phyloP scores from a whole-genome alignment of 495 filamentous ascomycete species.

The Tuber calosporum region DNA sequence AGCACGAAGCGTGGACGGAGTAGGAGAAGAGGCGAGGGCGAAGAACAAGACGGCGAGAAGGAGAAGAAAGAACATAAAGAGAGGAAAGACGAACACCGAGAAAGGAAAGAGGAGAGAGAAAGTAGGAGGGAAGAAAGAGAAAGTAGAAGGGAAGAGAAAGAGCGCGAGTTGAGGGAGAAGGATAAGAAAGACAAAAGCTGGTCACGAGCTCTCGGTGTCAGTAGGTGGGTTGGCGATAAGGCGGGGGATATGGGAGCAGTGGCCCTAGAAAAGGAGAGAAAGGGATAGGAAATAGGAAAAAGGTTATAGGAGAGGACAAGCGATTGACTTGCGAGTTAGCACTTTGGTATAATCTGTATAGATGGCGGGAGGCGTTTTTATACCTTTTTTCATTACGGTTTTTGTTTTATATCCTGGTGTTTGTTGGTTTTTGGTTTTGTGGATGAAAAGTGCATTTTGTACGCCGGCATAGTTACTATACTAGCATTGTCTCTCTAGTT shows the following conservation, averaged over 20 bases:
- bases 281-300: neutral
- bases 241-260: neutral
- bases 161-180: constrained; percentile 9
- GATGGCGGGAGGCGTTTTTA: constrained; percentile 3
- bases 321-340: neutral
- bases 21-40: constrained; percentile 18
- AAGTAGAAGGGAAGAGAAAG: constrained; percentile 5
- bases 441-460: neutral
- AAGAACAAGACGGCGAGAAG: constrained; percentile 18
- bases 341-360: constrained; percentile 2
- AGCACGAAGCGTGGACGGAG: constrained; percentile 14
- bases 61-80: constrained; percentile 16
- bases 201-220: neutral
- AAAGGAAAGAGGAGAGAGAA: constrained; percentile 21
- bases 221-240: neutral
- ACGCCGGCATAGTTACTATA: neutral
- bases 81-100: neutral
- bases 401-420: neutral
- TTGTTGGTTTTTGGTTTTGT: constrained; percentile 2
- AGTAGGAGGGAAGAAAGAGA: constrained; percentile 22
- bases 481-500: neutral
- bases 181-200: constrained; percentile 18
- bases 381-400: neutral
- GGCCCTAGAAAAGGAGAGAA: neutral
- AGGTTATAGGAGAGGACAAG: neutral